These are phyloP conservation scores for Myxozyma melibiosi DNA, from an alignment of 805 yeast genomes.

Conservation along the genomic window DNA sequence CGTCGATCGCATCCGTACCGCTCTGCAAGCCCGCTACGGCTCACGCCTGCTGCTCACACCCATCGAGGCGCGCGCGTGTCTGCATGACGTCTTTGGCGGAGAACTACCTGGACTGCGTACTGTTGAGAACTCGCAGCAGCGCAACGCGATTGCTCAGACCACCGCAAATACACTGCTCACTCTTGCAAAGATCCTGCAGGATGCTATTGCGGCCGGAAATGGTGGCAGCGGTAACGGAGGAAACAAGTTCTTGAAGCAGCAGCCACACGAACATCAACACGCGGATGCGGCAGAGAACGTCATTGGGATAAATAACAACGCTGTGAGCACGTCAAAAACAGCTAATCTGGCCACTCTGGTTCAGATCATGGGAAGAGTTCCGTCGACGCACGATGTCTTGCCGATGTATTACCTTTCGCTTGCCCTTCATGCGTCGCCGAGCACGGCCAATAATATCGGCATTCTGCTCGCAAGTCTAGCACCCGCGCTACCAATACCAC, in stretches of 20 bases:
- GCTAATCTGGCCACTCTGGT: constrained; percentile 27
- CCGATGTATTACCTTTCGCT: constrained; percentile 39
- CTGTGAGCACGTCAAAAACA: constrained; percentile 12
- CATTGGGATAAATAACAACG: neutral
- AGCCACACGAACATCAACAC: neutral
- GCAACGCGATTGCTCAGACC: constrained; percentile 26
- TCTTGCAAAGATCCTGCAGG: constrained; percentile 42
- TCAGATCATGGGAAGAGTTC: constrained; percentile 36
- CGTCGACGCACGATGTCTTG: constrained; percentile 37
- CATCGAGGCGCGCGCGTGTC: constrained; percentile 25
- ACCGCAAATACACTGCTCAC: constrained; percentile 40
- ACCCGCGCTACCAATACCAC: constrained; percentile 23
- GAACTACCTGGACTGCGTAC: constrained; percentile 19
- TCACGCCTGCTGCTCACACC: constrained; percentile 24
- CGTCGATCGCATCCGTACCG: constrained; percentile 13
- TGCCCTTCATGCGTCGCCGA: constrained; percentile 39
- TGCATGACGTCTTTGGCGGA: constrained; percentile 33
- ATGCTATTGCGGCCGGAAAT: constrained; percentile 40
- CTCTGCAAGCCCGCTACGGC: constrained; percentile 15
- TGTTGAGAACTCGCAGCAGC: constrained; percentile 18
- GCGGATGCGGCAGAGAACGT: constrained; percentile 4
- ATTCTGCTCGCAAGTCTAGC: constrained; percentile 38
- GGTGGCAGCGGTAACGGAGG: neutral
- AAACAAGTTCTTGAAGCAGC: neutral
- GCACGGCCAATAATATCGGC: constrained; percentile 43